These are phyloP conservation scores for Strigomonas oncopelti DNA, from an alignment of 208 protist genomes.

Conservation along the genomic window DNA sequence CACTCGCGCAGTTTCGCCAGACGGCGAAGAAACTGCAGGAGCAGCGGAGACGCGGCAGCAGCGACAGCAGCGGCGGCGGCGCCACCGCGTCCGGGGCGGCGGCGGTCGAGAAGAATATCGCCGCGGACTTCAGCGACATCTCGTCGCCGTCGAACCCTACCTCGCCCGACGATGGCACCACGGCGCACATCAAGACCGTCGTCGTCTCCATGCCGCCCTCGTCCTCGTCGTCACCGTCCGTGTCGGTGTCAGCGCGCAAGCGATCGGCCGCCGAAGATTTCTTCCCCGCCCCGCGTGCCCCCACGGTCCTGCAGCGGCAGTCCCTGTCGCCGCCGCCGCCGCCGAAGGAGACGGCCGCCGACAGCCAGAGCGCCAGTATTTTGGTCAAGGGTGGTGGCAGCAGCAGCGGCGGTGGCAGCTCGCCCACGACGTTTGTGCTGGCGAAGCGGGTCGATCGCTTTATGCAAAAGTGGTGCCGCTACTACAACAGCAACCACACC, in stretches of 20 bases:
- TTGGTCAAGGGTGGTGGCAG: not conserved
- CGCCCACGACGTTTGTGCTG: not conserved
- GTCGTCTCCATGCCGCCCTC: not conserved
- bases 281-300: not conserved
- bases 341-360: constrained; percentile 9
- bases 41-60: not conserved
- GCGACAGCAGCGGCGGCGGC: not conserved
- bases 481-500: not conserved
- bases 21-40: not conserved
- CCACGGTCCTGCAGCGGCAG: not conserved
- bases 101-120: not conserved
- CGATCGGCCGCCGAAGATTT: not conserved
- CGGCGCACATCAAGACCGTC: not conserved
- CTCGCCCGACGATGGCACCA: not conserved
- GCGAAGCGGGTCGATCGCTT: constrained; percentile 8
- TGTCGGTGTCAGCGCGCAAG: not conserved
- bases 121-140: not conserved
- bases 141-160: not conserved
- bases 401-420: not conserved
- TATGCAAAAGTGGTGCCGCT: constrained; percentile 12
- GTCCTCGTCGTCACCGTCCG: too few relatives aligned
- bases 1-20: constrained; percentile 22
- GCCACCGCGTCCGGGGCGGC: not conserved
- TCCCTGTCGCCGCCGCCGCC: not conserved
- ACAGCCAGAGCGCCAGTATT: not conserved